Evolutionary conservation across 2,329 filamentous ascomycete species (phyloP), one percentile per base, ranked within the genome.

Genomic region (Lizonia empirigonia): DNA sequence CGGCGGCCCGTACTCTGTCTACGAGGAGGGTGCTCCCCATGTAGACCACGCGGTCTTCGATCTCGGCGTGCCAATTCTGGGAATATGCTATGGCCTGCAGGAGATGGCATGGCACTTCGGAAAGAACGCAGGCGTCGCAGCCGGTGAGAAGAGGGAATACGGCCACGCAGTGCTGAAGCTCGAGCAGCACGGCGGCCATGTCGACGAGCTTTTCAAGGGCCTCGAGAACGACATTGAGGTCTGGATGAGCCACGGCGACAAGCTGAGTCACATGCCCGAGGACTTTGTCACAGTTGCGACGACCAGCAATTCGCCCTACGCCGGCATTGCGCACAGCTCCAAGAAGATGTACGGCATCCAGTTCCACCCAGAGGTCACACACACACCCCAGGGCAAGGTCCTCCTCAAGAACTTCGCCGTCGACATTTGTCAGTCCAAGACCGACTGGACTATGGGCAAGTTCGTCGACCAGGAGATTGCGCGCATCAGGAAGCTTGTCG

Each of bases 231-330:
- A 84, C 42, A 80, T 90, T 64, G 81, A 88, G 55, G 84, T 90
- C 12, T 93, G 84, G 82, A 97, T 97, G 92, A 89, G 84, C 60
- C 93, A 97, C 72, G 87, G 86, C 51, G 91, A 97, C 76, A 96
- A 96, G 80, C 82, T 97, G 9, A 82, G 81, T 30, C 77, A 82
- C 47, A 79, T 96, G 30, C 92, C 92, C 7, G 78, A 86, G 27
- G 83, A 80, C 32, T 96, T 96, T 70, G 76, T 83, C 53, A 85
- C 81, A 13, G 84, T 96, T 63, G 91, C 89, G 41, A 87, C 80
- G 4, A 93, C 91, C 2, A 70, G 78, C 41, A 95, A 94, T 76
- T 85, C 89, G 0, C 84, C 86, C 19, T 96, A 83, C 63, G 92
- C 92, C 9, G 90, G 85, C 51, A 95, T 93, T 63, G 88, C 87